Evolutionary conservation across 2,329 filamentous ascomycete species (phyloP).

Genomic region (Ophiognomonia clavigignenti-juglandacearum): DNA sequence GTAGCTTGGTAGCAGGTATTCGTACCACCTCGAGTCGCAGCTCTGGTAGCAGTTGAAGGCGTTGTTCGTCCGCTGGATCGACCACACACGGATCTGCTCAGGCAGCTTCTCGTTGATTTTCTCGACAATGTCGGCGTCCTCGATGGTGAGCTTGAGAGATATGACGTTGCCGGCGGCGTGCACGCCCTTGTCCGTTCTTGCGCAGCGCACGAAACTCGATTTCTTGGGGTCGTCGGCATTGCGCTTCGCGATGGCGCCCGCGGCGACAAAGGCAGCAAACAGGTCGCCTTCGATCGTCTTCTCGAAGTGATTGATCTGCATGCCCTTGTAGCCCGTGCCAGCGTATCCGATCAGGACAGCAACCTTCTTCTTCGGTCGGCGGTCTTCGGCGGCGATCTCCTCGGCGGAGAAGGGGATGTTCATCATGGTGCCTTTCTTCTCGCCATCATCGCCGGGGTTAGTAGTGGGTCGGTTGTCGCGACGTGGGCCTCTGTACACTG

Average conservation of each 20-base stretch:
- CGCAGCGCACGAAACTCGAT: constrained; percentile 87
- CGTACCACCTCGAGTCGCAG: constrained; percentile 94
- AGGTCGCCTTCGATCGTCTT: constrained; percentile 96
- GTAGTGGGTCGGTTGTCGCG: constrained; percentile 5
- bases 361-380: constrained; percentile 91
- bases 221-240: constrained; percentile 98
- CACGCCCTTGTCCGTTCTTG: constrained; percentile 94
- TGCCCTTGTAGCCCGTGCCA: constrained; percentile 93
- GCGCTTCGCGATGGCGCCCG: constrained; percentile 91
- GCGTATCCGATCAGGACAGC: constrained; percentile 94
- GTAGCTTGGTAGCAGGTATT: constrained; percentile 93
- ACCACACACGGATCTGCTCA: constrained; percentile 92
- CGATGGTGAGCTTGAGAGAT: constrained; percentile 90
- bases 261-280: constrained; percentile 85
- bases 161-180: constrained; percentile 95
- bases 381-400: constrained; percentile 82
- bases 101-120: constrained; percentile 87
- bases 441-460: constrained; percentile 19
- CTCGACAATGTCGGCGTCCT: constrained; percentile 79
- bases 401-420: constrained; percentile 60
- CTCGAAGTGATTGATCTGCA: constrained; percentile 80
- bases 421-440: constrained; percentile 45
- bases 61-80: constrained; percentile 82
- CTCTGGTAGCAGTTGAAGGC: constrained; percentile 92
- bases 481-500: constrained; percentile 1